A percentile compares a stretch with the other conserved stretches of the same genome.
These are phyloP conservation scores for Aspergillus texensis DNA, from an alignment of 2,329 filamentous ascomycete species.

Conservation along the genomic window DNA sequence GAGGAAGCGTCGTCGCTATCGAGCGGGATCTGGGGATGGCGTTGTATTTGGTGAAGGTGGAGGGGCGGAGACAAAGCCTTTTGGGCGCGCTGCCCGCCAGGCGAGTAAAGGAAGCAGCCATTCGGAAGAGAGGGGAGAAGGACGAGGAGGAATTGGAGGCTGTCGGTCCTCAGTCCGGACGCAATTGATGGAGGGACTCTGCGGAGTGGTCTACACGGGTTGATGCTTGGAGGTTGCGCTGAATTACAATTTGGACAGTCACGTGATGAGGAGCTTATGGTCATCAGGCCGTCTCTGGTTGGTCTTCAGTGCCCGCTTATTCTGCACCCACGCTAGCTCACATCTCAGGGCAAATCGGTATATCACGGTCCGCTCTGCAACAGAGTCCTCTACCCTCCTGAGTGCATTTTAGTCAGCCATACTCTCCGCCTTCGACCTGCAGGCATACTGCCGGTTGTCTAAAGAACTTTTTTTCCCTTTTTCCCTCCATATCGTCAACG, in stretches of 20 bases:
- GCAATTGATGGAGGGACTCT: constrained; percentile 39
- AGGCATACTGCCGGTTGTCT: constrained; percentile 30
- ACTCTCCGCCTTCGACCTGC: constrained; percentile 29
- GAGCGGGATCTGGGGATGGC: constrained; percentile 53
- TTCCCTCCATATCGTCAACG: constrained; percentile 31
- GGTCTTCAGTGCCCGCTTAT: constrained; percentile 26
- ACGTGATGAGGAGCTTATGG: constrained; percentile 37
- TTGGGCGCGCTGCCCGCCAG: constrained; percentile 62
- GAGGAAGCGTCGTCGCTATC: constrained; percentile 59
- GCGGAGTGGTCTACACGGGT: constrained; percentile 32
- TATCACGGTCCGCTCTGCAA: not conserved
- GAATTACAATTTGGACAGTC: constrained; percentile 38
- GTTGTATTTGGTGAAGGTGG: constrained; percentile 45
- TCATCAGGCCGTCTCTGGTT: constrained; percentile 41
- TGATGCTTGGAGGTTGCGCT: constrained; percentile 36
- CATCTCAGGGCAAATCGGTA: not conserved
- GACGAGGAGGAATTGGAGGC: constrained; percentile 25
- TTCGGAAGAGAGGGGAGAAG: constrained; percentile 37
- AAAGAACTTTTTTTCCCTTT: constrained; percentile 39
- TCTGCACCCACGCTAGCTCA: constrained; percentile 14
- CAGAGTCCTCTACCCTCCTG: not conserved
- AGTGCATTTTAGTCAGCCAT: constrained; percentile 22
- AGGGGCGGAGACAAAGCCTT: constrained; percentile 59
- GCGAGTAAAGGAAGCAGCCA: constrained; percentile 65
- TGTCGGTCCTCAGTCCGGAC: constrained; percentile 40